Conservation (phyloP, 805 yeast species). For the Ogataea ramenticola region DNA sequence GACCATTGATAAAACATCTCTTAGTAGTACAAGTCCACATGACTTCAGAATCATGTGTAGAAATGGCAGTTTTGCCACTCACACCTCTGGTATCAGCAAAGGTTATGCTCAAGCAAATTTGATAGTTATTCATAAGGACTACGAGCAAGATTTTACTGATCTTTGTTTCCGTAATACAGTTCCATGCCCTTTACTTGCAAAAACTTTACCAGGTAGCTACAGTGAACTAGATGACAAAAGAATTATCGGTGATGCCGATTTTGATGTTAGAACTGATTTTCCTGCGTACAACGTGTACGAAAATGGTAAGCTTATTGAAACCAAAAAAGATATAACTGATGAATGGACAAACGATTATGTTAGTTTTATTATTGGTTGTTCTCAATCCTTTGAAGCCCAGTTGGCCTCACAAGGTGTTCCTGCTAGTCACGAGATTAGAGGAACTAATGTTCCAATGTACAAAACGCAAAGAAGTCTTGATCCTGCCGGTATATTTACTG, state of each 20-base stretch:
- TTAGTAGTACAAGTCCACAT: background rate
- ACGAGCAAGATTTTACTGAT: slow-evolving; percentile 26
- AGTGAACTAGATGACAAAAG: slow-evolving; percentile 10
- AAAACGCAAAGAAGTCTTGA: slow-evolving; percentile 18
- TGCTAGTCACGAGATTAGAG: slow-evolving; percentile 18
- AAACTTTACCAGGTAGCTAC: slow-evolving; percentile 16
- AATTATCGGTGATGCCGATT: slow-evolving; percentile 8
- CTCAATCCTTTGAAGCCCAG: slow-evolving; percentile 32
- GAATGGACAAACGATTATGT: slow-evolving; percentile 30
- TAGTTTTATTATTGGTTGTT: slow-evolving; percentile 37
- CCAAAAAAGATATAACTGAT: slow-evolving; percentile 17
- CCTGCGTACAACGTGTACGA: slow-evolving; percentile 29
- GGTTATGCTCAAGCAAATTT: slow-evolving; percentile 34
- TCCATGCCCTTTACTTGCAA: slow-evolving; percentile 29
- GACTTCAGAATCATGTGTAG: slow-evolving; percentile 1
- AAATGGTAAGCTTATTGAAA: slow-evolving; percentile 21
- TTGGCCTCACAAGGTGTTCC: slow-evolving; percentile 23
- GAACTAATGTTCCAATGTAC: slow-evolving; percentile 21
- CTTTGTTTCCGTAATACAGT: slow-evolving; percentile 32
- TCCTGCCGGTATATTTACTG: slow-evolving; percentile 25
- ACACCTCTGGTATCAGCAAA: slow-evolving; percentile 9
- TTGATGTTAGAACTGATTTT: slow-evolving; percentile 28
- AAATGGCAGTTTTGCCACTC: background rate
- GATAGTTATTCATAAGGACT: slow-evolving; percentile 26
- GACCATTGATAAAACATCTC: background rate